Evolutionary conservation across 805 yeast species (phyloP).

Genomic region (Yamadazyma paraphyllophila): DNA sequence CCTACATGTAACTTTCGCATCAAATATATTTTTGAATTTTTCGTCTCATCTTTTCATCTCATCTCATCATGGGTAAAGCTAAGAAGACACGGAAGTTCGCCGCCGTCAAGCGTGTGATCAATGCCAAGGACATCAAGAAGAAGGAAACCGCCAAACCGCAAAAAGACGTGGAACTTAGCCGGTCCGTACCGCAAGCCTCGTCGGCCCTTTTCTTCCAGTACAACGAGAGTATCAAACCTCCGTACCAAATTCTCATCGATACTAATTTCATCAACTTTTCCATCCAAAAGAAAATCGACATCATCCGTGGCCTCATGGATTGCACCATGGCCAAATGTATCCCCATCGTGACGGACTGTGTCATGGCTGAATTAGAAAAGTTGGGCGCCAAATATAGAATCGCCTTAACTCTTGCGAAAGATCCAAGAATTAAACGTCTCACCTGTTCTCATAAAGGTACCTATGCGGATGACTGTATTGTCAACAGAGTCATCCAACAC

Average conservation of each 20-base stretch:
- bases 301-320: conserved; percentile 97
- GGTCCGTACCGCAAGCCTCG: conserved; percentile 80
- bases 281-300: conserved; percentile 91
- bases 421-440: conserved; percentile 83
- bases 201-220: conserved; percentile 93
- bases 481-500: conserved; percentile 89
- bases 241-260: conserved; percentile 93
- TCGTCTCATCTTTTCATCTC: conserved; percentile 2
- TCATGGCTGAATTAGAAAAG: conserved; percentile 95
- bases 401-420: conserved; percentile 88
- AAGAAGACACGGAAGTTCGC: conserved; percentile 96
- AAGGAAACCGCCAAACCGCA: conserved; percentile 40
- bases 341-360: conserved; percentile 95
- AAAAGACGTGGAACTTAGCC: conserved; percentile 62
- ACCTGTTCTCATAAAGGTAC: conserved; percentile 94
- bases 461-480: conserved; percentile 97
- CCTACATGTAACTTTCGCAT: too few species aligned
- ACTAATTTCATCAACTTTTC: conserved; percentile 96
- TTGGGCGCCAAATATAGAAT: conserved; percentile 93
- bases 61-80: conserved; percentile 80
- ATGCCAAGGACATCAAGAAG: conserved; percentile 66
- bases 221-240: conserved; percentile 94
- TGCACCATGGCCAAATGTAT: conserved; percentile 91
- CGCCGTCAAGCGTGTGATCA: conserved; percentile 79
- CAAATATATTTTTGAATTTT: not conserved